Conservation (phyloP, 345 rosid species). For the Noccaea bulbosa region DNA sequence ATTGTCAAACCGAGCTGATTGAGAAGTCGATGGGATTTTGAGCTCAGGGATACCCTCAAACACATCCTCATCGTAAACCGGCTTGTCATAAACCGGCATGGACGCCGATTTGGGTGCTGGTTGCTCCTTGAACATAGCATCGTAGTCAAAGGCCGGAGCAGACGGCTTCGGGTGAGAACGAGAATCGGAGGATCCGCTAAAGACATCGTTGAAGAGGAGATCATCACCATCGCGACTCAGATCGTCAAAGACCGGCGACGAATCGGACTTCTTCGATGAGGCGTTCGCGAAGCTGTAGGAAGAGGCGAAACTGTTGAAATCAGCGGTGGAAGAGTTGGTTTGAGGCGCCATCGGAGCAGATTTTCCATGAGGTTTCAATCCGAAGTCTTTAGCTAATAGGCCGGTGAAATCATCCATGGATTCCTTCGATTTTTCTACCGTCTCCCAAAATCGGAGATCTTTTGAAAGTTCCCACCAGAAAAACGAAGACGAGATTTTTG, state of each 20-base stretch:
- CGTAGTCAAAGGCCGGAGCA: slow-evolving; percentile 53
- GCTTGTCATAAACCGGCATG: slow-evolving; percentile 47
- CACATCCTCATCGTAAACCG: slow-evolving; percentile 4
- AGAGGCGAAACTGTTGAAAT: slow-evolving; percentile 36
- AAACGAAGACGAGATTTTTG: neutral
- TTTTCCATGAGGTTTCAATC: slow-evolving; percentile 75
- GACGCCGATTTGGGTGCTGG: slow-evolving; percentile 43
- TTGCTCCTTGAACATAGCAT: slow-evolving; percentile 53
- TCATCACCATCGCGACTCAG: slow-evolving; percentile 32
- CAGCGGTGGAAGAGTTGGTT: slow-evolving; percentile 36
- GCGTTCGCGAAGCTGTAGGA: slow-evolving; percentile 44
- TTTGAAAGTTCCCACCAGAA: neutral
- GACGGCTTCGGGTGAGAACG: slow-evolving; percentile 23
- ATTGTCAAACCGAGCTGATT: slow-evolving; percentile 50
- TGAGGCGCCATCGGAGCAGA: slow-evolving; percentile 77
- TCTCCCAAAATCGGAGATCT: slow-evolving; percentile 7
- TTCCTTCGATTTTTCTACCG: slow-evolving; percentile 11
- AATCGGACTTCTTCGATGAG: slow-evolving; percentile 41
- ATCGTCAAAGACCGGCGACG: slow-evolving; percentile 56
- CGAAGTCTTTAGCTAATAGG: slow-evolving; percentile 61
- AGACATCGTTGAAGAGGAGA: slow-evolving; percentile 53
- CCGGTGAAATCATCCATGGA: slow-evolving; percentile 77
- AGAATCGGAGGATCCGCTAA: slow-evolving; percentile 55
- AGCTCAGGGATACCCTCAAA: slow-evolving; percentile 55
- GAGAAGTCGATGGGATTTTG: slow-evolving; percentile 50